Base-by-base conservation (phyloP, 805 yeast species). In the Candida boidinii region DNA sequence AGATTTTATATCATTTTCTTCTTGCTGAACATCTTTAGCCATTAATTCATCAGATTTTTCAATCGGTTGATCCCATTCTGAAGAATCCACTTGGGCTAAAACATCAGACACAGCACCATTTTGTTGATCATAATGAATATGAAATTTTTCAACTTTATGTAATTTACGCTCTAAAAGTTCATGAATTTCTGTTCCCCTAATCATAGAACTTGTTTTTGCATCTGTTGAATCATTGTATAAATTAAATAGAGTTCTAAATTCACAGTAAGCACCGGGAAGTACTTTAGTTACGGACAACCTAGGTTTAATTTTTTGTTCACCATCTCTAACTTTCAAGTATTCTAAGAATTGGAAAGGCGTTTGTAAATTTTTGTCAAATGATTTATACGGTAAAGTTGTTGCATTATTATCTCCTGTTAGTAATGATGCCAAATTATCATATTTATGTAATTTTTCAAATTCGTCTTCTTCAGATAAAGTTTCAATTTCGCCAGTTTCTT, bases 231-330 rank as follows among this genome's bases (percentile, higher is more conserved):
- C 56, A 15, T 65, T 56, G 42, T 70, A 80, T 0, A 74, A 47
- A 17, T 65, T 62, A 47, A 73, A 81, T 37, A 68, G 63, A 14
- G 58, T 63, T 26, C 74, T 56, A 29, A 81, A 54, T 51, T 82
- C 90, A 58, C 92, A 82, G 83, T 86, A 81, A 12, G 65, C 53
- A 21, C 68, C 62, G 0, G 79, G 70, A 9, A 78, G 53, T 7
- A 82, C 49, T 34, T 64, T 68, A 0, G 88, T 78, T 4, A 80
- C 86, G 1, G 76, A 68, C 12, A 76, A 48, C 26, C 81, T 46
- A 5, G 60, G 56, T 11, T 44, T 39, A 22, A 29, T 28, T 23
- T 31, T 32, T 14, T 44, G 43, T 4, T 43, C 37, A 12, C 17
- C 23, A 10, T 34, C 30, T 15, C 22, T 18, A 15, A 17, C 21